Evolutionary conservation across 2,329 filamentous ascomycete genomes (phyloP).

Genomic region (Cercospora citrullina): DNA sequence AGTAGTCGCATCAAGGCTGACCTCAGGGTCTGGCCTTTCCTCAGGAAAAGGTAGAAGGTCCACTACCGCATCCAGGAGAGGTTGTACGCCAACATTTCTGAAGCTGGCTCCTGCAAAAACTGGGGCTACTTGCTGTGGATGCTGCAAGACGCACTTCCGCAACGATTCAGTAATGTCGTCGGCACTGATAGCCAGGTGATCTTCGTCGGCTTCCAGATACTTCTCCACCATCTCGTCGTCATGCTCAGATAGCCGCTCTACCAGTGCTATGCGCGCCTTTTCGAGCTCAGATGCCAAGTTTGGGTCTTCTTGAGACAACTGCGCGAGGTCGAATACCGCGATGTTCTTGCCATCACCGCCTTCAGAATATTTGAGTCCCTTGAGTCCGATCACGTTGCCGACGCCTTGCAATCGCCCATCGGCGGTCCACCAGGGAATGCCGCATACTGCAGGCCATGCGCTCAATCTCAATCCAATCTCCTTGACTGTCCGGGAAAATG

Average conservation of each 20-base stretch:
- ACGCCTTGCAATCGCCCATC: slow-evolving; percentile 78
- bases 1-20: slow-evolving; percentile 60
- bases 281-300: slow-evolving; percentile 66
- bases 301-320: slow-evolving; percentile 54
- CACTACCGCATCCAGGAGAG: slow-evolving; percentile 81
- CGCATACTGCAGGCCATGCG: slow-evolving; percentile 86
- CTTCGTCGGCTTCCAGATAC: slow-evolving; percentile 75
- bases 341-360: slow-evolving; percentile 63
- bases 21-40: slow-evolving; percentile 76
- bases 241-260: slow-evolving; percentile 83
- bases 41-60: slow-evolving; percentile 82
- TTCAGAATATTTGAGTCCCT: slow-evolving; percentile 71
- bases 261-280: slow-evolving; percentile 71
- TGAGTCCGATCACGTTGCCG: slow-evolving; percentile 75
- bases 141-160: slow-evolving; percentile 66
- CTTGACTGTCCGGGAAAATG: slow-evolving; percentile 79
- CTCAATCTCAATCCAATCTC: slow-evolving; percentile 79
- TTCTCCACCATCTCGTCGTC: slow-evolving; percentile 84
- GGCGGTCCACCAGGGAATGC: slow-evolving; percentile 85
- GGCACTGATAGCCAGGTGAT: slow-evolving; percentile 66
- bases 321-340: slow-evolving; percentile 53
- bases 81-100: slow-evolving; percentile 89
- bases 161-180: slow-evolving; percentile 71
- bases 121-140: slow-evolving; percentile 73
- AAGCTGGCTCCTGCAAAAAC: slow-evolving; percentile 92